Evolutionary conservation across 768 basidiomycete species (phyloP).

Genomic region (Tremella mesenterica): DNA sequence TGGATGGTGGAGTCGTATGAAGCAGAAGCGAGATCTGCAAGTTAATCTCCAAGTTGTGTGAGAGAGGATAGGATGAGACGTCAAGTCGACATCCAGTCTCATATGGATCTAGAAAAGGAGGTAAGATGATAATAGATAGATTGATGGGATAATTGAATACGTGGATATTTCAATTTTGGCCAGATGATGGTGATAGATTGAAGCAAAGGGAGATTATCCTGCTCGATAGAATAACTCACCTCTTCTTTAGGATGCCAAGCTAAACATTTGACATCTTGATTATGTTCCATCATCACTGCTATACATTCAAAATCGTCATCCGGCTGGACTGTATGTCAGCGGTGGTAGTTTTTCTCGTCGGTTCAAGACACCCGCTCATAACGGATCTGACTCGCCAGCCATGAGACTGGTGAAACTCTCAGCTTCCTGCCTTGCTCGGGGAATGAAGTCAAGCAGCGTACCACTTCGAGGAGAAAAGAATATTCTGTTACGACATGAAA

Average conservation of each 20-base stretch:
- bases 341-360: not conserved
- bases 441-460: too few relatives aligned
- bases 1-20: slow-evolving; percentile 97
- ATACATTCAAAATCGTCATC: slow-evolving; percentile 92
- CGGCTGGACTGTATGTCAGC: slow-evolving; percentile 59
- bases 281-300: slow-evolving; percentile 91
- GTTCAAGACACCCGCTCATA: not conserved
- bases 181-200: too few relatives aligned
- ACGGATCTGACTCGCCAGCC: too few relatives aligned
- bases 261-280: slow-evolving; percentile 90
- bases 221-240: slow-evolving; percentile 48
- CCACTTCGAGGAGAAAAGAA: too few relatives aligned
- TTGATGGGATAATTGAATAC: too few relatives aligned
- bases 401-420: not conserved
- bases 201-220: not conserved
- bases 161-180: too few relatives aligned
- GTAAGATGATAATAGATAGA: too few relatives aligned
- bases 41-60: too few relatives aligned
- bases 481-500: too few relatives aligned
- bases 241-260: slow-evolving; percentile 94
- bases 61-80: too few relatives aligned
- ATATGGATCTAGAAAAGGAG: too few relatives aligned
- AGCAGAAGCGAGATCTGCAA: slow-evolving; percentile 82
- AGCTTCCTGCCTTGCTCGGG: not conserved
- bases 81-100: too few relatives aligned